These are phyloP conservation scores for Fusarium multiceps DNA, from an alignment of 2,329 filamentous ascomycete genomes.

Conservation along the genomic window DNA sequence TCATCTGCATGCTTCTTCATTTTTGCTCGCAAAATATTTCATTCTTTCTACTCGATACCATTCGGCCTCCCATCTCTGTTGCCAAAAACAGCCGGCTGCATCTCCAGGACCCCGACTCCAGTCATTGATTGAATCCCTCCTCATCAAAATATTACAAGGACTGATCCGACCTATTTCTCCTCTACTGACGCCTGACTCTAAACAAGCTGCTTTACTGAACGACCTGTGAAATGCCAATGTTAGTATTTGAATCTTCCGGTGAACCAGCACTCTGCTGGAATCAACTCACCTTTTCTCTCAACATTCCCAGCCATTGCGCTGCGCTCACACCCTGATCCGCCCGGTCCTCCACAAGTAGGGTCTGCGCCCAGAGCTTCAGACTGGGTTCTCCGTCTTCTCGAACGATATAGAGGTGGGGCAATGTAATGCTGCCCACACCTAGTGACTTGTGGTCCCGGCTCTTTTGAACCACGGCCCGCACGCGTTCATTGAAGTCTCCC, in stretches of 20 bases:
- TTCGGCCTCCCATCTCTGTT: conserved; percentile 35
- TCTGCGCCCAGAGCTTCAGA: conserved; percentile 96
- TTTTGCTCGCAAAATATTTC: conserved; percentile 30
- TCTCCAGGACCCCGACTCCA: conserved; percentile 41
- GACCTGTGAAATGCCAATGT: conserved; percentile 44
- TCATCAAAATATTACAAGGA: conserved; percentile 43
- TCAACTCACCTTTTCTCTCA: conserved; percentile 88
- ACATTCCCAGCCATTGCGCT: conserved; percentile 89
- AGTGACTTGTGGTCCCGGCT: conserved; percentile 87
- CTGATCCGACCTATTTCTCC: conserved; percentile 28
- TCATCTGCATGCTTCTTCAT: not conserved
- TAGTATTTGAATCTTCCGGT: conserved; percentile 17
- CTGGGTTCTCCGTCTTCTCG: conserved; percentile 96
- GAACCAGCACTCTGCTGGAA: not conserved
- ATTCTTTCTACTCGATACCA: conserved; percentile 46
- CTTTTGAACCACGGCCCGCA: conserved; percentile 91
- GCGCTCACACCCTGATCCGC: conserved; percentile 94
- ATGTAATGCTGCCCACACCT: conserved; percentile 91
- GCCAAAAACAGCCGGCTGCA: conserved; percentile 31
- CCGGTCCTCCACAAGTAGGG: conserved; percentile 91
- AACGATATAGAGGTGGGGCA: conserved; percentile 92
- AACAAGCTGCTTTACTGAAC: conserved; percentile 48
- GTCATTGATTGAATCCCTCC: conserved; percentile 38
- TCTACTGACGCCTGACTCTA: conserved; percentile 34
- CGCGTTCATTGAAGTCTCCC: conserved; percentile 95